Percentiles rank a stretch among this genome's conserved stretches.
These are phyloP conservation scores for Borovskyia barvae DNA, from an alignment of 208 protist species.

Conservation along the genomic window DNA sequence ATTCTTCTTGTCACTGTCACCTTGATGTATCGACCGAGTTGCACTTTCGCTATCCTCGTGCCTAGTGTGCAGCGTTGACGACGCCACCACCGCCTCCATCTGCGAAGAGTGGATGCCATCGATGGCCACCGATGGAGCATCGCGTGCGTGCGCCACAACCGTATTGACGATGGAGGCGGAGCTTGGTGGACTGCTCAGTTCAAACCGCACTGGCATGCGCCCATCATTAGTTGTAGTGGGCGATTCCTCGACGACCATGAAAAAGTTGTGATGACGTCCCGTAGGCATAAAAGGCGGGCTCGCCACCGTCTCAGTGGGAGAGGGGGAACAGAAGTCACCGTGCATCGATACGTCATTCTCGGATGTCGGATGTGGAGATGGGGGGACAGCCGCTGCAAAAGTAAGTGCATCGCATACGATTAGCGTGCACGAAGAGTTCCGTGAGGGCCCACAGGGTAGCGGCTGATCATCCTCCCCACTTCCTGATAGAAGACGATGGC, in stretches of 20 bases:
- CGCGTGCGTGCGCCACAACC: slow-evolving; percentile 1
- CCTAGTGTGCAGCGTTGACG: no score
- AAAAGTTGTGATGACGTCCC: slow-evolving; percentile 31
- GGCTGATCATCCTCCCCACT: neutral
- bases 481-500: neutral
- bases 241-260: slow-evolving; percentile 24
- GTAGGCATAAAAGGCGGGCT: slow-evolving; percentile 35
- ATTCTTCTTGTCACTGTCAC: neutral
- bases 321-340: neutral
- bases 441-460: neutral
- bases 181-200: neutral
- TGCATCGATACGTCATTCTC: neutral
- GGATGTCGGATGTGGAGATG: neutral
- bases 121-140: no score
- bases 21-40: neutral
- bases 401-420: neutral
- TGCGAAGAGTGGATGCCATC: no score
- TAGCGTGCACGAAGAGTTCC: neutral
- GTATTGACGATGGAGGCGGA: neutral
- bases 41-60: neutral
- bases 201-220: neutral
- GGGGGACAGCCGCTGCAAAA: neutral
- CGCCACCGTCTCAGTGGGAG: slow-evolving; percentile 10
- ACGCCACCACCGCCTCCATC: no score
- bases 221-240: no score